Percentiles rank a stretch among this genome's conserved stretches.
Conservation (phyloP, 2,329 filamentous ascomycete species). For the Thielaviopsis musarum region DNA sequence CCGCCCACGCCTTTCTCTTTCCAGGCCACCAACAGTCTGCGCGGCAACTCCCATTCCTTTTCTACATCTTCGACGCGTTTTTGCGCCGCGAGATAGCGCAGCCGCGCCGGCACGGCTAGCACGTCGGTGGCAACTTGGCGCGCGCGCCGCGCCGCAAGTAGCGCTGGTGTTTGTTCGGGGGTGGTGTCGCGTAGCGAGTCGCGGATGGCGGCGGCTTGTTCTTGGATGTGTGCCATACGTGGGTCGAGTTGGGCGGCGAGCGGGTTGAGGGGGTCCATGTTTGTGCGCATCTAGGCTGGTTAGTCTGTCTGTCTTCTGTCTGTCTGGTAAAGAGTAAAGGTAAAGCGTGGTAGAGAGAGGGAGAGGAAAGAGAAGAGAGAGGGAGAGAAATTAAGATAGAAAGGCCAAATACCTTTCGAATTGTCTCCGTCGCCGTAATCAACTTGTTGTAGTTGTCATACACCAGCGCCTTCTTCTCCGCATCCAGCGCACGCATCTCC, state of each 20-base stretch:
- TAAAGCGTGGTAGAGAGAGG: neutral
- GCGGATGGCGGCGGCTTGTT: conserved; percentile 37
- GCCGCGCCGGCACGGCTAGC: conserved; percentile 40
- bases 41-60: conserved; percentile 37
- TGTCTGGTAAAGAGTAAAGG: neutral
- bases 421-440: conserved; percentile 92
- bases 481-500: conserved; percentile 80
- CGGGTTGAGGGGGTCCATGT: conserved; percentile 64
- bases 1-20: conserved; percentile 37
- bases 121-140: conserved; percentile 46
- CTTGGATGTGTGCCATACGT: conserved; percentile 59
- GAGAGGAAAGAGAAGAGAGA: neutral
- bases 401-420: conserved; percentile 56
- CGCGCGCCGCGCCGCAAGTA: conserved; percentile 20
- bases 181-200: conserved; percentile 32
- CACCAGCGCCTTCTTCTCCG: conserved; percentile 89
- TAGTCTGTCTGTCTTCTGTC: neutral
- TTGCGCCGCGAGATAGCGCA: conserved; percentile 39
- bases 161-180: conserved; percentile 24
- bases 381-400: no score
- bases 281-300: conserved; percentile 48
- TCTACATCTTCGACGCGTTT: conserved; percentile 45
- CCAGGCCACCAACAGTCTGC: conserved; percentile 35
- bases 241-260: conserved; percentile 57
- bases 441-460: conserved; percentile 98